These are phyloP conservation scores for Penicillium simplicissimum DNA, from an alignment of 495 filamentous ascomycete species.

Conservation along the genomic window DNA sequence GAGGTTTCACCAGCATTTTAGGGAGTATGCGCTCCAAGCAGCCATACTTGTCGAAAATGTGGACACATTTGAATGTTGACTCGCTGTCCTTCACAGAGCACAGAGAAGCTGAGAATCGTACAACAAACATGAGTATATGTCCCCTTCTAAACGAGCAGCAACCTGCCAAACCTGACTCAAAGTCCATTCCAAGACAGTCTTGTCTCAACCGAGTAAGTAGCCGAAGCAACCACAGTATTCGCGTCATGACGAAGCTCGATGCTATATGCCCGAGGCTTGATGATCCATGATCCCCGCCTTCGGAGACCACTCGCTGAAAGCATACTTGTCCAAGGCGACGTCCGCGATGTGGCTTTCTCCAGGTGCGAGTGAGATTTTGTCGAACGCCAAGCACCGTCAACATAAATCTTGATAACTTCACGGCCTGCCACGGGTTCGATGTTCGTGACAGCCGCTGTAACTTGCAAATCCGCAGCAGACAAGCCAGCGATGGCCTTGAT, in stretches of 20 bases:
- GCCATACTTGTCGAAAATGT: too few relatives aligned
- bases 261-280: not conserved
- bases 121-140: not conserved
- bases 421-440: not conserved
- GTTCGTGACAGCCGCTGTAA: not conserved
- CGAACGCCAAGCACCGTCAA: not conserved
- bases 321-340: constrained; percentile 10
- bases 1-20: too few relatives aligned
- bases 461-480: not conserved
- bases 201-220: not conserved
- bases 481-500: not conserved
- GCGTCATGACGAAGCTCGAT: constrained; percentile 3
- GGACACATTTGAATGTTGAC: too few relatives aligned
- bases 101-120: too few relatives aligned
- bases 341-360: constrained; percentile 2
- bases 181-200: not conserved
- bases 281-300: not conserved
- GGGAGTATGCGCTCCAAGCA: too few relatives aligned
- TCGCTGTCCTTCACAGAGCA: too few relatives aligned
- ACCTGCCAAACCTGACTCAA: not conserved
- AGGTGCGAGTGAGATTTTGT: not conserved
- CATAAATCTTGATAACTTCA: not conserved
- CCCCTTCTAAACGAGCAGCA: not conserved
- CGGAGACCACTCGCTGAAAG: constrained; percentile 6
- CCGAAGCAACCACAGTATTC: not conserved